These are phyloP conservation scores for Xerocomus nothofagi DNA, from an alignment of 1,284 basidiomycete genomes.

Conservation along the genomic window DNA sequence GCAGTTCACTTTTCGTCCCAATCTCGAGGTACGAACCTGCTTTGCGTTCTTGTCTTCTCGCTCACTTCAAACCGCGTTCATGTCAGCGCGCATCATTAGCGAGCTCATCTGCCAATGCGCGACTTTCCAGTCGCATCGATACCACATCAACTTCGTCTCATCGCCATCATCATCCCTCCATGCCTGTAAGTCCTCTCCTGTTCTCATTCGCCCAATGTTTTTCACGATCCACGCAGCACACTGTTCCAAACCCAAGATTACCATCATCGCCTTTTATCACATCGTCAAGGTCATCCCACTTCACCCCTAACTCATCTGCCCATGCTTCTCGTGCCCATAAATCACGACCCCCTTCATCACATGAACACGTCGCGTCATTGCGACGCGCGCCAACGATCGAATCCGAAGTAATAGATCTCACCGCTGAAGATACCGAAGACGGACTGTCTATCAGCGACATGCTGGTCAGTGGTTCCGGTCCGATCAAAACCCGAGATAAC, in stretches of 20 bases:
- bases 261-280: background rate
- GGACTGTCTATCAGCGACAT: constrained; percentile 4
- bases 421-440: constrained; percentile 25
- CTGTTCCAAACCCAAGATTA: background rate
- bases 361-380: background rate
- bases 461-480: constrained; percentile 23
- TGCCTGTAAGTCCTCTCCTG: constrained; percentile 12
- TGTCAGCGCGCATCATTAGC: constrained; percentile 8
- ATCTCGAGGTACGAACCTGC: constrained; percentile 10
- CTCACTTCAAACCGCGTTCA: constrained; percentile 7
- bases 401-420: constrained; percentile 27
- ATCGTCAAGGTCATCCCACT: constrained; percentile 2
- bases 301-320: constrained; percentile 7
- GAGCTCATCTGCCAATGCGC: constrained; percentile 1
- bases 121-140: constrained; percentile 8
- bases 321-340: constrained; percentile 5
- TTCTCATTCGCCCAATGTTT: background rate
- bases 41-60: background rate
- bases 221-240: constrained; percentile 13
- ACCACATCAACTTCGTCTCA: constrained; percentile 11
- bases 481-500: background rate
- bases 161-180: constrained; percentile 3
- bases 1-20: background rate
- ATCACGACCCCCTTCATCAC: constrained; percentile 4
- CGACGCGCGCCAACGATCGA: background rate